These are phyloP conservation scores for Acer saccharum DNA, from an alignment of 345 rosid species.

Conservation along the genomic window DNA sequence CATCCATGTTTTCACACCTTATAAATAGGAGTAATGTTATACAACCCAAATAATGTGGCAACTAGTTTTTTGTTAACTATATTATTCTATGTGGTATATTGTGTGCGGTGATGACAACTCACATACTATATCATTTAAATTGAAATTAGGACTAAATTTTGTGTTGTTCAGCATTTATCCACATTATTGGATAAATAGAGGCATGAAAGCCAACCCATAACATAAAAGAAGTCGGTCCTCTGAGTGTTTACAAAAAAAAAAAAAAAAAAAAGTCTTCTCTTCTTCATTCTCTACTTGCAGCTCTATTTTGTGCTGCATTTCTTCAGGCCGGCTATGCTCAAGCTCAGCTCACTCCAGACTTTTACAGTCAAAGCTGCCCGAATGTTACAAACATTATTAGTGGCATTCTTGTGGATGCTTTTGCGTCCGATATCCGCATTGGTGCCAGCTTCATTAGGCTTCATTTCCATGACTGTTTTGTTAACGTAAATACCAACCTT, in stretches of 20 bases:
- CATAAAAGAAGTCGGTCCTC: background rate
- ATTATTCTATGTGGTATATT: no score
- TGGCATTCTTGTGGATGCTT: conserved; percentile 10
- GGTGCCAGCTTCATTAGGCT: conserved; percentile 49
- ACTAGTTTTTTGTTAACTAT: no score
- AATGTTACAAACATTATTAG: conserved; percentile 28
- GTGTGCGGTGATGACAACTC: no score
- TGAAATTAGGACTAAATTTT: no score
- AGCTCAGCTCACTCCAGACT: conserved; percentile 35
- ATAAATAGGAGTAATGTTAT: no score
- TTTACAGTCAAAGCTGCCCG: conserved; percentile 35
- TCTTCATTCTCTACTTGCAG: background rate
- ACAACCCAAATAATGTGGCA: background rate
- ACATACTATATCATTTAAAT: no score
- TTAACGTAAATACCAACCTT: conserved; percentile 14
- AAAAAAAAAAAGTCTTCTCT: conserved; percentile 10
- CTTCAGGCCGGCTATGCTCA: conserved; percentile 25
- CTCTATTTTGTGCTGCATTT: conserved; percentile 8
- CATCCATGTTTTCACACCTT: no score
- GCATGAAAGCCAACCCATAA: no score
- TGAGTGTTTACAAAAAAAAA: background rate
- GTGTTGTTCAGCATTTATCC: no score
- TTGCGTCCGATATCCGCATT: conserved; percentile 33
- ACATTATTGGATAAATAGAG: no score
- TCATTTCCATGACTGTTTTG: conserved; percentile 55